A percentile compares a stretch with the other conserved stretches of the same genome.
phyloP scores from a whole-genome alignment of 2,329 filamentous ascomycete genomes.

The Hymenoscyphus salicellus region DNA sequence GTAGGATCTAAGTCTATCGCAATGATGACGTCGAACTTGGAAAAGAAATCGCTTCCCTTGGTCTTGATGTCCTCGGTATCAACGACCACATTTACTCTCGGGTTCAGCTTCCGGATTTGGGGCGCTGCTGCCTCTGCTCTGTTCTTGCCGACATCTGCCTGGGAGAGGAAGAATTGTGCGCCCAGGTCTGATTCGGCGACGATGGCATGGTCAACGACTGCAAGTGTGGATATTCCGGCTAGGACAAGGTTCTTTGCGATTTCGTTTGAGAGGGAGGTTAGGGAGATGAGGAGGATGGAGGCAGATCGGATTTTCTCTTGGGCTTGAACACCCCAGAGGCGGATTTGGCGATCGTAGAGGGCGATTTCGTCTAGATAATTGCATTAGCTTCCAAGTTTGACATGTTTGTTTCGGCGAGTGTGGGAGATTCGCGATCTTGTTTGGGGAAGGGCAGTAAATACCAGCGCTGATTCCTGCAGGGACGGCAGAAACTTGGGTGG shows the following conservation, averaged over 20 bases:
- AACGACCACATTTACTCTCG: conserved; percentile 73
- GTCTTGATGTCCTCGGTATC: conserved; percentile 65
- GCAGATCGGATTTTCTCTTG: conserved; percentile 89
- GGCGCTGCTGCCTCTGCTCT: conserved; percentile 76
- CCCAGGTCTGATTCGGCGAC: conserved; percentile 79
- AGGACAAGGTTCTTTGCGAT: conserved; percentile 97
- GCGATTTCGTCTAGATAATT: conserved; percentile 77
- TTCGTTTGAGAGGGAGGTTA: conserved; percentile 87
- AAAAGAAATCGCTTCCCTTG: conserved; percentile 73
- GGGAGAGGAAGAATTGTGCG: conserved; percentile 75
- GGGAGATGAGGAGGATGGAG: conserved; percentile 83
- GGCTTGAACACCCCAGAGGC: conserved; percentile 93
- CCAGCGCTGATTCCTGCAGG: conserved; percentile 9
- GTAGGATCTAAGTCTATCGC: conserved; percentile 81
- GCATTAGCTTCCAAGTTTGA: conserved; percentile 9
- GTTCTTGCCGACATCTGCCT: conserved; percentile 72
- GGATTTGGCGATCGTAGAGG: conserved; percentile 94
- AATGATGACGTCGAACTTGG: conserved; percentile 78
- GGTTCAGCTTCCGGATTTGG: conserved; percentile 84
- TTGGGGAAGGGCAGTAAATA: background rate
- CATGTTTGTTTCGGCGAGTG: background rate
- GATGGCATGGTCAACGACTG: conserved; percentile 73
- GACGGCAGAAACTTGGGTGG: background rate
- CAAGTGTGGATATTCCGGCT: conserved; percentile 86
- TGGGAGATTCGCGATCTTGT: background rate